Evolutionary conservation across 2,329 filamentous ascomycete genomes (phyloP).

Genomic region (Cercospora sp.): DNA sequence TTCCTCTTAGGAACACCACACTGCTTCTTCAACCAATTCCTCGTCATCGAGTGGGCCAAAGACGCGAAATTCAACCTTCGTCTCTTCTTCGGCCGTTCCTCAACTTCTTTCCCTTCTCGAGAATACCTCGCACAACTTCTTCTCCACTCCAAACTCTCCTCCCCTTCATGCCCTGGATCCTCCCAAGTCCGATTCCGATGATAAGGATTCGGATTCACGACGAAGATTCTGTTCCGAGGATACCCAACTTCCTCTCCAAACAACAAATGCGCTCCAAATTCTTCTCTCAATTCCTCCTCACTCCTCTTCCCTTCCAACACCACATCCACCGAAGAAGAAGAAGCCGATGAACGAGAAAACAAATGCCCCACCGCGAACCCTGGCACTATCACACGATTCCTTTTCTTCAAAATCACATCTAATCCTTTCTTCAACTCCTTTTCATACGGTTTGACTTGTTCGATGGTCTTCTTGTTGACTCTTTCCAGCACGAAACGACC

Average conservation of each 20-base stretch:
- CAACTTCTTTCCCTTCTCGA: not conserved
- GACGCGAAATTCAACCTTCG: conserved; percentile 8
- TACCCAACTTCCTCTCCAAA: conserved; percentile 2
- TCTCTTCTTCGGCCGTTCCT: not conserved
- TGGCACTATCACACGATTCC: conserved; percentile 6
- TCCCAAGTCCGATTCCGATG: conserved; percentile 17
- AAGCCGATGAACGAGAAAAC: not conserved
- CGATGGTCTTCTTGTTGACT: not conserved
- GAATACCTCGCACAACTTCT: not conserved
- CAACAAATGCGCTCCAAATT: conserved; percentile 4
- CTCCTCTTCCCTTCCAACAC: not conserved
- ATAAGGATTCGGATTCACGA: conserved; percentile 11
- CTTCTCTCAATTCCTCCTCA: not conserved
- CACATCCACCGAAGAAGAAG: not conserved
- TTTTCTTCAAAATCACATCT: not conserved
- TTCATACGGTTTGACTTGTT: conserved; percentile 9
- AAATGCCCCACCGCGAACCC: not conserved
- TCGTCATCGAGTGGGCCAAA: conserved; percentile 5
- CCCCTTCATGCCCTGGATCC: not conserved
- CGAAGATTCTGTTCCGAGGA: conserved; percentile 3
- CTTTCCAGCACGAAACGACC: not conserved
- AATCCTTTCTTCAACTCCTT: not conserved
- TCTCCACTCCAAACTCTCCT: not conserved
- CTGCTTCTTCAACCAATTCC: conserved; percentile 10
- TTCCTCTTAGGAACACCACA: not conserved